Evolutionary conservation across 2,329 filamentous ascomycete species (phyloP).

Genomic region (Clonostachys solani): DNA sequence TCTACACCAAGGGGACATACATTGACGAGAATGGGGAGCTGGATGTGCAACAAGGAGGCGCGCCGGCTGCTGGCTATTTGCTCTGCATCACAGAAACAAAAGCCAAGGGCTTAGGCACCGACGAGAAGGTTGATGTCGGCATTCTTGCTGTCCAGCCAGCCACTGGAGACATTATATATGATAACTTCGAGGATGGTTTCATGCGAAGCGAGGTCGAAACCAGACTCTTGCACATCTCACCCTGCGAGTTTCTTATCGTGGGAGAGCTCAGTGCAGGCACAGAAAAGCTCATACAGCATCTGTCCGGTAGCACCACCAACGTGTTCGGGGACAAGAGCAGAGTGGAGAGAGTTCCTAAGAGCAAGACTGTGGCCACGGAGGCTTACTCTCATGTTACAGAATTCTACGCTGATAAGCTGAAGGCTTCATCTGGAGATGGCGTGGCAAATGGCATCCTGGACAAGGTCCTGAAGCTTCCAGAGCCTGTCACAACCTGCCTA

Average conservation of each 20-base stretch:
- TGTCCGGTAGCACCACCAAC: slow-evolving; percentile 85
- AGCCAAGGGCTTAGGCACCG: slow-evolving; percentile 71
- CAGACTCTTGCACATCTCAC: slow-evolving; percentile 88
- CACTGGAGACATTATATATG: slow-evolving; percentile 93
- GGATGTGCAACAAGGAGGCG: slow-evolving; percentile 45
- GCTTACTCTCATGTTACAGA: slow-evolving; percentile 84
- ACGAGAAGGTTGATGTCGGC: slow-evolving; percentile 90
- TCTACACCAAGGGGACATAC: slow-evolving; percentile 98
- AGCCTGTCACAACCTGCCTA: slow-evolving; percentile 84
- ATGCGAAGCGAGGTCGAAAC: slow-evolving; percentile 97
- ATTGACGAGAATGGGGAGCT: slow-evolving; percentile 88
- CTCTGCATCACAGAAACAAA: slow-evolving; percentile 90
- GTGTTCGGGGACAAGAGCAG: slow-evolving; percentile 89
- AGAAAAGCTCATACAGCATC: slow-evolving; percentile 85
- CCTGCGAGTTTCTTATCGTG: slow-evolving; percentile 91
- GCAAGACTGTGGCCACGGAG: slow-evolving; percentile 78
- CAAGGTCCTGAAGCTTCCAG: slow-evolving; percentile 79
- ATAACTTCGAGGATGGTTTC: slow-evolving; percentile 94
- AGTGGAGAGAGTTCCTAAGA: slow-evolving; percentile 72
- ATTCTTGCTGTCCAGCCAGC: slow-evolving; percentile 92
- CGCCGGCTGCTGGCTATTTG: slow-evolving; percentile 74
- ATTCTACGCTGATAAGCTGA: slow-evolving; percentile 87
- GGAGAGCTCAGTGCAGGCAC: slow-evolving; percentile 87
- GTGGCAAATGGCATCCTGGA: slow-evolving; percentile 67
- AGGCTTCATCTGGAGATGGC: slow-evolving; percentile 51